phyloP scores from a whole-genome alignment of 495 filamentous ascomycete genomes.

The Sordaria brevicollis region DNA sequence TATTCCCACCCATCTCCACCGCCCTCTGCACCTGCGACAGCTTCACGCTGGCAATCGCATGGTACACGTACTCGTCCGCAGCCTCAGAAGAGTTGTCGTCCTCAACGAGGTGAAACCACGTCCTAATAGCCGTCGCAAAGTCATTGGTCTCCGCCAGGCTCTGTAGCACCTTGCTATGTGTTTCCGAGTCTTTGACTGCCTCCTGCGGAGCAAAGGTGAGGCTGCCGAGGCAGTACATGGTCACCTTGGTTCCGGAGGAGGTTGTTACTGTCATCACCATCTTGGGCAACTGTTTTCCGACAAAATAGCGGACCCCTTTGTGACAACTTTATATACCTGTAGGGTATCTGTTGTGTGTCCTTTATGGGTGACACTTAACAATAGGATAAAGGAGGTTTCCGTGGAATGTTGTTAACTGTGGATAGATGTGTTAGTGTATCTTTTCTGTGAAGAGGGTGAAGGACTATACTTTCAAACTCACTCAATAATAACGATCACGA shows the following conservation, averaged over 20 bases:
- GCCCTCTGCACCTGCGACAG: slow-evolving; percentile 44
- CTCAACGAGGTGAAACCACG: slow-evolving; percentile 39
- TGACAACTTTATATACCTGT: too few species aligned
- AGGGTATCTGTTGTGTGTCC: neutral
- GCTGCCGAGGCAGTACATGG: slow-evolving; percentile 6
- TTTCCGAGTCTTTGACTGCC: slow-evolving; percentile 4
- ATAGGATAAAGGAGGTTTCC: neutral
- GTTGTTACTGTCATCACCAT: neutral
- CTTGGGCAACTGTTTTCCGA: neutral
- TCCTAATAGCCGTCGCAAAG: slow-evolving; percentile 36
- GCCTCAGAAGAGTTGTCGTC: neutral
- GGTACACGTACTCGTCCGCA: slow-evolving; percentile 50
- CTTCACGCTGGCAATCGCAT: slow-evolving; percentile 40
- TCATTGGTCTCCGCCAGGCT: slow-evolving; percentile 29
- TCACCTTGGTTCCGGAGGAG: neutral
- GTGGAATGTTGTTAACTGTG: too few species aligned
- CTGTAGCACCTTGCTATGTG: slow-evolving; percentile 10
- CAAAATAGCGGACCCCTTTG: neutral
- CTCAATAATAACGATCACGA: neutral
- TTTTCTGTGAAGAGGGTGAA: neutral
- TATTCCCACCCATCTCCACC: slow-evolving; percentile 32
- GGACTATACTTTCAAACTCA: neutral
- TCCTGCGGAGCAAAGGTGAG: slow-evolving; percentile 4
- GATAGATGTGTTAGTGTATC: neutral
- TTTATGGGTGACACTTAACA: neutral